phyloP scores from a whole-genome alignment of 2,329 filamentous ascomycete genomes.

The Rhinocladiella similis region DNA sequence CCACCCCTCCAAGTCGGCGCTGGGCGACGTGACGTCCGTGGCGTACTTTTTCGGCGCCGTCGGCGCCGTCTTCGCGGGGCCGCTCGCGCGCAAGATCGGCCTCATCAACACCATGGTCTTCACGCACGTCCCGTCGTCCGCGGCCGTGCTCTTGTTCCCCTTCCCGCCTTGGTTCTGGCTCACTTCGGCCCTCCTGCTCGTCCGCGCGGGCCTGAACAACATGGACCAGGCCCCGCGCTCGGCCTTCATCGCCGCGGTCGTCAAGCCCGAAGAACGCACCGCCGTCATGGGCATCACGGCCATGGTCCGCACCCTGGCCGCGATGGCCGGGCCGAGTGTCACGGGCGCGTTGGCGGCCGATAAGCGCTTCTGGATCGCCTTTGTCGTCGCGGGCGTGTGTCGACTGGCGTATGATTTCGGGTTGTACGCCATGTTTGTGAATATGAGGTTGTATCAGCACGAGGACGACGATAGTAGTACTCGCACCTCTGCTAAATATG shows the following conservation, averaged over 20 bases:
- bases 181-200: conserved; percentile 57
- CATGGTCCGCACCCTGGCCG: conserved; percentile 61
- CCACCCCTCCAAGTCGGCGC: conserved; percentile 54
- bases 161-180: conserved; percentile 52
- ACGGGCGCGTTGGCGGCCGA: conserved; percentile 57
- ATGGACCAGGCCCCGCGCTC: conserved; percentile 70
- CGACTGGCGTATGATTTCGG: conserved; percentile 60
- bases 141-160: conserved; percentile 62
- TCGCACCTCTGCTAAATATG: too few species aligned
- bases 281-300: conserved; percentile 70
- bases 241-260: conserved; percentile 67
- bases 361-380: conserved; percentile 62
- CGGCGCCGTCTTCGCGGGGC: conserved; percentile 58
- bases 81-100: conserved; percentile 58
- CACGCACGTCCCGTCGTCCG: conserved; percentile 62
- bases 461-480: conserved; percentile 31
- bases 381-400: conserved; percentile 56
- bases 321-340: conserved; percentile 55
- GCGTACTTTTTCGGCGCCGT: conserved; percentile 56
- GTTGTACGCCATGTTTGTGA: conserved; percentile 60
- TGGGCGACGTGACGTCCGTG: conserved; percentile 60
- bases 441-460: conserved; percentile 54
- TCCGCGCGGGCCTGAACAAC: conserved; percentile 63
- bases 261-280: conserved; percentile 64
- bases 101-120: conserved; percentile 67